Conservation (phyloP, 2,329 filamentous ascomycete genomes). For the Fusarium guadeloupense region DNA sequence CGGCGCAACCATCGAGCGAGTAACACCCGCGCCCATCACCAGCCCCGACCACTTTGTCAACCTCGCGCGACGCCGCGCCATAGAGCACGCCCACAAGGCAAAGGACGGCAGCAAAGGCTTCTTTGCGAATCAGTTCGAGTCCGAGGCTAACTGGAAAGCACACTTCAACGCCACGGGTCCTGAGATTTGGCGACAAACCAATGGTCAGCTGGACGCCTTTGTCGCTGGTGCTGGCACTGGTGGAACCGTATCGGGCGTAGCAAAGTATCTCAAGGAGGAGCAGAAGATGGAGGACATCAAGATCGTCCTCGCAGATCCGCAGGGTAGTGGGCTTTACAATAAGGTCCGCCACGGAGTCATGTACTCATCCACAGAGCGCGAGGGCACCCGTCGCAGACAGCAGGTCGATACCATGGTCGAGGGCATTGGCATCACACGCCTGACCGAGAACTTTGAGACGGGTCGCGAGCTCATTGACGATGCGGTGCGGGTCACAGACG, state of each 20-base stretch:
- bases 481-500: constrained; percentile 86
- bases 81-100: constrained; percentile 71
- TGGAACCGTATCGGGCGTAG: constrained; percentile 89
- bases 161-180: constrained; percentile 87
- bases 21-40: constrained; percentile 92
- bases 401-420: constrained; percentile 98
- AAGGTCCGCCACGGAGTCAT: constrained; percentile 93
- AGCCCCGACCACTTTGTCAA: constrained; percentile 95
- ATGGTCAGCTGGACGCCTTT: constrained; percentile 81
- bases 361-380: constrained; percentile 88
- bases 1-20: constrained; percentile 90
- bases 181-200: constrained; percentile 84
- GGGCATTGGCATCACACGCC: constrained; percentile 91
- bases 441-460: constrained; percentile 93
- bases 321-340: constrained; percentile 93
- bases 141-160: constrained; percentile 84
- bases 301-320: constrained; percentile 90
- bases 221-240: constrained; percentile 94
- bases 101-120: constrained; percentile 77
- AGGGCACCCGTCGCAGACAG: constrained; percentile 86
- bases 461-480: constrained; percentile 89
- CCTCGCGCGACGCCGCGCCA: constrained; percentile 79
- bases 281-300: constrained; percentile 66
- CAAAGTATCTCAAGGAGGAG: constrained; percentile 80
- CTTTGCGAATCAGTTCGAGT: constrained; percentile 98